These are phyloP conservation scores for Acanthamoeba healyi DNA, from an alignment of 208 protist species.

Conservation along the genomic window DNA sequence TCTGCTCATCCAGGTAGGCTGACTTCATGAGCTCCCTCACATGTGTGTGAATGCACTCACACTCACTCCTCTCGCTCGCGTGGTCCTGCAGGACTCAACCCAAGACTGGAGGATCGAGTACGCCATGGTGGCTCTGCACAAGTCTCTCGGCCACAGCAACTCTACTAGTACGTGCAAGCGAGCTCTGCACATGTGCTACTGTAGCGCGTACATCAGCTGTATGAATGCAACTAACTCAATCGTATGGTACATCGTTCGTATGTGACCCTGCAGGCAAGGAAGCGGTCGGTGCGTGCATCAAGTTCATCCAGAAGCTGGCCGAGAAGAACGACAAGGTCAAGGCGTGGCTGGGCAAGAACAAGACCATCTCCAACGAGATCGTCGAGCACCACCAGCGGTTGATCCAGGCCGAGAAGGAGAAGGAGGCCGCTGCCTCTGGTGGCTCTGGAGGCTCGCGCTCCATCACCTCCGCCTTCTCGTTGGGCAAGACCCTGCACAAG, in stretches of 20 bases:
- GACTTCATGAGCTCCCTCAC: background rate
- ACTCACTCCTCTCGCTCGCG: background rate
- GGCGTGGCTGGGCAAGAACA: slow-evolving; percentile 52
- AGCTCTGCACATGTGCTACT: background rate
- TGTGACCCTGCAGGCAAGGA: background rate
- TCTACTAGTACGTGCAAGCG: background rate
- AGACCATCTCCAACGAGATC: slow-evolving; percentile 42
- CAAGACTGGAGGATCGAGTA: slow-evolving; percentile 53
- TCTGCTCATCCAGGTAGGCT: background rate
- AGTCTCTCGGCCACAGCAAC: slow-evolving; percentile 16
- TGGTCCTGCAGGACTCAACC: background rate
- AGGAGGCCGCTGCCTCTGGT: background rate
- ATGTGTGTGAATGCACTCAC: background rate
- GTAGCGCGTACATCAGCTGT: too few relatives aligned
- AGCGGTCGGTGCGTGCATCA: slow-evolving; percentile 3
- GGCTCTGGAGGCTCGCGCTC: background rate
- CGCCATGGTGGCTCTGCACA: slow-evolving; percentile 16
- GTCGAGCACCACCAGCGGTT: slow-evolving; percentile 24
- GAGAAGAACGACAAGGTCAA: slow-evolving; percentile 61
- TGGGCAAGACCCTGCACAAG: slow-evolving; percentile 39
- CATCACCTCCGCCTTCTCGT: background rate
- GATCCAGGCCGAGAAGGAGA: slow-evolving; percentile 24
- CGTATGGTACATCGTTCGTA: too few relatives aligned
- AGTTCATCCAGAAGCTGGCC: slow-evolving; percentile 47
- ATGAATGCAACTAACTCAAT: too few relatives aligned